phyloP scores from a whole-genome alignment of 352 stramenopile species.

The Thalassiosira ordinaria region DNA sequence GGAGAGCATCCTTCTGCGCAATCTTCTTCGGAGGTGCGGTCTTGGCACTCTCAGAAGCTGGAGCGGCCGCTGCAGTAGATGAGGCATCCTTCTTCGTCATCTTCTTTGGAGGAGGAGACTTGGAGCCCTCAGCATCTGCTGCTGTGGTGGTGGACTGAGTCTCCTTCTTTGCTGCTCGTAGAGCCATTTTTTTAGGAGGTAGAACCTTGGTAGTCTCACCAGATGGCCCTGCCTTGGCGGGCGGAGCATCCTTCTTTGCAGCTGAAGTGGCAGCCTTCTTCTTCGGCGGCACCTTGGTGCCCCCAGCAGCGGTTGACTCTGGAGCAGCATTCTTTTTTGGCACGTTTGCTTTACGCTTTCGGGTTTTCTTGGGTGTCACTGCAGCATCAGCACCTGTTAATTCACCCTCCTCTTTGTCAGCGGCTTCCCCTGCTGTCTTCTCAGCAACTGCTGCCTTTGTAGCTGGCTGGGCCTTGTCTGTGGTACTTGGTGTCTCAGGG shows the following conservation, averaged over 20 bases:
- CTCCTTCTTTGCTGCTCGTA: no score
- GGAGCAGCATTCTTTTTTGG: conserved; percentile 43
- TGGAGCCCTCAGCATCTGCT: background rate
- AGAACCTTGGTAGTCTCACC: background rate
- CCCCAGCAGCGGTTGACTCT: background rate
- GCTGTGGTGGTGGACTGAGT: background rate
- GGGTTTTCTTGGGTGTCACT: conserved; percentile 26
- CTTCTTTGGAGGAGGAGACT: background rate
- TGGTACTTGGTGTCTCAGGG: background rate
- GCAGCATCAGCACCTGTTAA: background rate
- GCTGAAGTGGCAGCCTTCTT: conserved; percentile 27
- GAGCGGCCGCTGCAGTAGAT: background rate
- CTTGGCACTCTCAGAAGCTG: background rate
- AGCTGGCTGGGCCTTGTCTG: conserved; percentile 1
- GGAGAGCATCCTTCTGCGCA: conserved; percentile 9
- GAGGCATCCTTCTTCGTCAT: background rate
- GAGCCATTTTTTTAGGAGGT: background rate
- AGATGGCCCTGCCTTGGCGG: conserved; percentile 10
- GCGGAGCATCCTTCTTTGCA: background rate
- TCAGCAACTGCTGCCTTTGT: conserved; percentile 16
- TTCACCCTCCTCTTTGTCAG: conserved; percentile 2
- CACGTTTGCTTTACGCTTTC: conserved; percentile 33
- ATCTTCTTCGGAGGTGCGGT: background rate
- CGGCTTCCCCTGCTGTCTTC: background rate
- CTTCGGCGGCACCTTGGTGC: conserved; percentile 13